Evolutionary conservation across 2,329 filamentous ascomycete genomes (phyloP), one percentile per base, ranked within the genome.

Genomic region (Ilyonectria robusta): DNA sequence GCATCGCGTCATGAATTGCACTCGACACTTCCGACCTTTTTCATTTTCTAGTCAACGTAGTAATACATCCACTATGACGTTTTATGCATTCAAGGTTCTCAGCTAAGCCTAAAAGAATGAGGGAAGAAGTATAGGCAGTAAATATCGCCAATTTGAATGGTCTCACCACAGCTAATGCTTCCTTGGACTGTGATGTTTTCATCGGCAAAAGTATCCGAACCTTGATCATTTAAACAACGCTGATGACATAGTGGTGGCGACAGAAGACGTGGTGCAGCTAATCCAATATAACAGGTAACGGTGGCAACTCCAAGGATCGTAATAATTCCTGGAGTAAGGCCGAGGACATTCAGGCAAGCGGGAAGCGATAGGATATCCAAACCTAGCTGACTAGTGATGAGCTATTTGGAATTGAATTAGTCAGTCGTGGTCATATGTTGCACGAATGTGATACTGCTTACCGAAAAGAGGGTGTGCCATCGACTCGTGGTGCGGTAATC

Each of bases 381-480:
- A n/a, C 66, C 63, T 42, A 69, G 63, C 50, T 67, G 66, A 54
- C 60, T 59, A 42, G 66, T 68, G 57, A 68, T 56, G 46, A 68
- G 66, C 9, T 33, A 11, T 33, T 33, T 33, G 31, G 11, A 33
- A 11, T 9, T 33, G 31, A 9, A 33, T 11, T 33, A 33, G 31
- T 33, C 11, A 11, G 31, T 6, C 11, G 7, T 2, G 2, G 31
- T 33, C 31, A 33, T 33, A 9, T 33, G 11, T 3, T 33, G 31
- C 7, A 3, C 31, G 8, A 9, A 6, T 11, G 8, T 11, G 31
- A 33, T 33, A 33, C 31, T 11, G 11, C 31, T 33, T 11, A 33
- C 31, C 8, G 66, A 62, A 51, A 68, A 68, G 37, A 68, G 50
- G 51, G 66, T 68, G 35, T 68, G 62, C 56, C 64, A 62, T 31